phyloP scores from a whole-genome alignment of 169 alveolate species.

The Besnoitia besnoiti region DNA sequence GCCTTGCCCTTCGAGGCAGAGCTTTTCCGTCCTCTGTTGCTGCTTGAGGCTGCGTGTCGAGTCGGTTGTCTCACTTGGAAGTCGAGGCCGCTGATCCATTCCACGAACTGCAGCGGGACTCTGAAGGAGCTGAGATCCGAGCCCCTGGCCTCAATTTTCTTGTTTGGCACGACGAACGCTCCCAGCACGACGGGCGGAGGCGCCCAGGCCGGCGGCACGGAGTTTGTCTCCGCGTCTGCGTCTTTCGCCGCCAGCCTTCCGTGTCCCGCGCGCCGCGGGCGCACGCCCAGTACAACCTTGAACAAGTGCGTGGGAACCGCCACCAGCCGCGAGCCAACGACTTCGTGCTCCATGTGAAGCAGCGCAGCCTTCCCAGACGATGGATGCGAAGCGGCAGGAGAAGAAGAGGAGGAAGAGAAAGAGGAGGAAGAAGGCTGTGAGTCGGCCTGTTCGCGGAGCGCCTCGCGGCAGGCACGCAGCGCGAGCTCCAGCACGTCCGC shows the following conservation, averaged over 20 bases:
- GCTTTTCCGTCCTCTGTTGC: too few species aligned
- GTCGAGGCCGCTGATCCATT: conserved; percentile 11
- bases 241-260: background rate
- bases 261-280: background rate
- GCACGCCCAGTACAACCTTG: background rate
- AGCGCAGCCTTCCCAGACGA: background rate
- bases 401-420: background rate
- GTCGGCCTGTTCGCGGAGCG: background rate
- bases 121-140: background rate
- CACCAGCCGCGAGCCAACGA: background rate
- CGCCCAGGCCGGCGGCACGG: background rate
- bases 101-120: conserved; percentile 9
- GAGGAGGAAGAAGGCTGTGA: background rate
- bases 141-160: background rate
- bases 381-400: background rate
- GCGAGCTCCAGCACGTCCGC: background rate
- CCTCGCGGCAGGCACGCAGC: background rate
- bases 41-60: too few species aligned
- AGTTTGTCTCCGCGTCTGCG: background rate
- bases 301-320: conserved; percentile 11
- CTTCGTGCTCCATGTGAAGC: conserved; percentile 6
- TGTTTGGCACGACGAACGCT: conserved; percentile 7
- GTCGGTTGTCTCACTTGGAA: background rate
- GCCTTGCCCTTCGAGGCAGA: too few species aligned
- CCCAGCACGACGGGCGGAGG: background rate